Conservation (phyloP, 2,329 filamentous ascomycete genomes). For the Arachnopeziza araneosa region DNA sequence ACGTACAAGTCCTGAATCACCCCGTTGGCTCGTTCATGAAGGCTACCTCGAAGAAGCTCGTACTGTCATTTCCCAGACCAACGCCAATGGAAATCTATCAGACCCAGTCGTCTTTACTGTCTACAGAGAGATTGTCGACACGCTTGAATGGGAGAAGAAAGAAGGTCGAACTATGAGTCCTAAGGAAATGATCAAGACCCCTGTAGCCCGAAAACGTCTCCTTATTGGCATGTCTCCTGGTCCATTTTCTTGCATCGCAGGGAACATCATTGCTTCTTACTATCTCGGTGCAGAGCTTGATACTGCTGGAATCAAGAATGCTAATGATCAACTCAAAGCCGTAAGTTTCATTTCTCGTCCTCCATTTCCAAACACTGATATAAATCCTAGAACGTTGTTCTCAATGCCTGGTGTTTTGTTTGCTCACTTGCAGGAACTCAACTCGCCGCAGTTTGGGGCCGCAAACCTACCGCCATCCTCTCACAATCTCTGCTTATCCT, state of each 20-base stretch:
- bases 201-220: constrained; percentile 34
- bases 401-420: constrained; percentile 44
- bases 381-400: constrained; percentile 37
- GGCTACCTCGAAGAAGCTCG: constrained; percentile 25
- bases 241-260: constrained; percentile 25
- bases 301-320: constrained; percentile 32
- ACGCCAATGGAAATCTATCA: constrained; percentile 36
- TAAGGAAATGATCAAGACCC: constrained; percentile 29
- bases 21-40: constrained; percentile 28
- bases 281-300: constrained; percentile 32
- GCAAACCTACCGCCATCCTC: constrained; percentile 38
- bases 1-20: constrained; percentile 15
- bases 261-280: constrained; percentile 39
- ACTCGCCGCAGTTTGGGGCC: constrained; percentile 37
- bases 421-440: constrained; percentile 39
- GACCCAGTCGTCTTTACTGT: constrained; percentile 20
- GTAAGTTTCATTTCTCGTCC: background rate
- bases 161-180: constrained; percentile 15
- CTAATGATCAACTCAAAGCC: constrained; percentile 28
- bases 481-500: constrained; percentile 35
- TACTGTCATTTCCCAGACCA: constrained; percentile 32
- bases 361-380: background rate
- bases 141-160: constrained; percentile 22
- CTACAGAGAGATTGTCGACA: constrained; percentile 30
- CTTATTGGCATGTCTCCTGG: constrained; percentile 34